These are phyloP conservation scores for Acmispon strigosus DNA, from an alignment of 306 rosid species.

Conservation along the genomic window DNA sequence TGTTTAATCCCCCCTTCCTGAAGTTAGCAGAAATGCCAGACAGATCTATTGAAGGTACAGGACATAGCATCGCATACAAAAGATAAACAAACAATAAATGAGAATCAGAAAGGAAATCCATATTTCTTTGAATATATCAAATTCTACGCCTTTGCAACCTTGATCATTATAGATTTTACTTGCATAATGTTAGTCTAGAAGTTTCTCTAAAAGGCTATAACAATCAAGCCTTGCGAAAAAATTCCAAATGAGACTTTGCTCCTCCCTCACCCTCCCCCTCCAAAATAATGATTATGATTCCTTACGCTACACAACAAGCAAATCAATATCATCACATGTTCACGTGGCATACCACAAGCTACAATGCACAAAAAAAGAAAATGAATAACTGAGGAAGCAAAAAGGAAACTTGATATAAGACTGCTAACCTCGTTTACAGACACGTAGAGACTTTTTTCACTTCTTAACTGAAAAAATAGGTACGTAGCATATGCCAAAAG, in stretches of 20 bases:
- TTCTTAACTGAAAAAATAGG: constrained; percentile 66
- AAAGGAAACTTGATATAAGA: background rate
- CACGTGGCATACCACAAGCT: background rate
- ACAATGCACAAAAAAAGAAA: background rate
- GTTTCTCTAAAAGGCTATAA: background rate
- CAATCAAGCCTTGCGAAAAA: background rate
- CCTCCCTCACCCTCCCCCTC: background rate
- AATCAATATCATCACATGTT: background rate
- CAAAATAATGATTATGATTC: background rate
- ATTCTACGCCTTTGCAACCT: background rate
- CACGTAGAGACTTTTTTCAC: constrained; percentile 38
- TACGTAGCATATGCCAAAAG: constrained; percentile 50
- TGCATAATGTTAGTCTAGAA: background rate
- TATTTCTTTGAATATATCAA: background rate
- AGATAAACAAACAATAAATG: background rate
- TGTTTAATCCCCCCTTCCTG: background rate
- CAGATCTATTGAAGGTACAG: background rate
- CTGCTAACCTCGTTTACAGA: constrained; percentile 48
- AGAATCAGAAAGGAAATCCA: background rate
- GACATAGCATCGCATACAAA: background rate
- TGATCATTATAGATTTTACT: background rate
- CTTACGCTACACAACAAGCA: background rate
- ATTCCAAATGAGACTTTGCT: background rate
- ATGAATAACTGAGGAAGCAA: background rate
- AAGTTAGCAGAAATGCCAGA: background rate